A percentile compares a stretch with the other conserved stretches of the same genome.
These are phyloP conservation scores for Thelephora terrestris DNA, from an alignment of 1,284 basidiomycete genomes.

Conservation along the genomic window DNA sequence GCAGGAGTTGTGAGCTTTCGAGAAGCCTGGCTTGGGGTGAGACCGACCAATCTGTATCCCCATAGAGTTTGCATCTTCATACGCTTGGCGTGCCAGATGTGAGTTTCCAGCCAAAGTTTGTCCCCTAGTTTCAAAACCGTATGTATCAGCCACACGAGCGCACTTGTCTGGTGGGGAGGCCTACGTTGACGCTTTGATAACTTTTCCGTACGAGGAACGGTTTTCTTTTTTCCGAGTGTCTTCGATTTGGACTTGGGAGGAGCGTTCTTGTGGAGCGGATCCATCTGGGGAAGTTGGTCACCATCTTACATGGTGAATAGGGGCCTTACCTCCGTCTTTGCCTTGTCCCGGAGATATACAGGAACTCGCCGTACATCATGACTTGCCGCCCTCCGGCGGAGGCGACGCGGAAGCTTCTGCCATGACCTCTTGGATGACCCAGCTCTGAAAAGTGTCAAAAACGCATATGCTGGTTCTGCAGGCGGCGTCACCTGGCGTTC, in stretches of 20 bases:
- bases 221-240: conserved; percentile 37
- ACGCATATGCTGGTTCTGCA: not conserved
- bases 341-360: conserved; percentile 64
- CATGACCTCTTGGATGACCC: conserved; percentile 75
- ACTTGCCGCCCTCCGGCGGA: conserved; percentile 84
- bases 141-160: conserved; percentile 2
- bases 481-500: conserved; percentile 47
- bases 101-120: conserved; percentile 88
- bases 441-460: conserved; percentile 14
- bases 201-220: conserved; percentile 36
- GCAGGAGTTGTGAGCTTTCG: not conserved
- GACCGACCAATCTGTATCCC: conserved; percentile 71
- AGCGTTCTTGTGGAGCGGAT: conserved; percentile 52
- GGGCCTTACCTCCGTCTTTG: conserved; percentile 63
- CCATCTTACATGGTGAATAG: not conserved
- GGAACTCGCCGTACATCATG: conserved; percentile 91
- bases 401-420: conserved; percentile 82
- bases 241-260: conserved; percentile 41
- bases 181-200: conserved; percentile 60
- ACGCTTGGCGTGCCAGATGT: conserved; percentile 90
- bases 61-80: conserved; percentile 88
- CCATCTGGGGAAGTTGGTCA: conserved; percentile 51
- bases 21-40: not conserved
- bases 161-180: conserved; percentile 12
- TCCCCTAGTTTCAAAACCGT: conserved; percentile 35